phyloP scores from a whole-genome alignment of 2,329 filamentous ascomycete species.

The Claviceps digitariae region DNA sequence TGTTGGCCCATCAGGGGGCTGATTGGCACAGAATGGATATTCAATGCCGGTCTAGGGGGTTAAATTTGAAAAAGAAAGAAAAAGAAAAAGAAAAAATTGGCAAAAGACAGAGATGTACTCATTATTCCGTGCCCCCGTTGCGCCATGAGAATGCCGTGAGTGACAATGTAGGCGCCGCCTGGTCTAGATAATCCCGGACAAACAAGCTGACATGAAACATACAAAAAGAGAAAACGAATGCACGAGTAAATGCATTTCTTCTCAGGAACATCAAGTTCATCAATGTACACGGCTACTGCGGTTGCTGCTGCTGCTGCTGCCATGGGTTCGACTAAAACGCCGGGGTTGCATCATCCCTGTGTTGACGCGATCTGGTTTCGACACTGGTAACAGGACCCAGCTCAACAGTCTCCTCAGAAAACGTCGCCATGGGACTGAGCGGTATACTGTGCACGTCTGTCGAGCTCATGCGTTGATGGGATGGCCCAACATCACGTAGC shows the following conservation, averaged over 20 bases:
- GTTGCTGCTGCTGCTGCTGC: neutral
- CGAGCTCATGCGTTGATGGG: constrained; percentile 16
- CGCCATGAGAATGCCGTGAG: too few relatives aligned
- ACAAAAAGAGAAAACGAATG: neutral
- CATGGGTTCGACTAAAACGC: constrained; percentile 11
- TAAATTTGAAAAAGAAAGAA: too few relatives aligned
- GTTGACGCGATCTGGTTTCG: constrained; percentile 13
- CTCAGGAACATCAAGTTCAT: neutral
- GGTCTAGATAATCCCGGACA: neutral
- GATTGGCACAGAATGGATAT: neutral
- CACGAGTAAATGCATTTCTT: neutral
- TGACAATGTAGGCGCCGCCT: too few relatives aligned
- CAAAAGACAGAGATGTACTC: too few relatives aligned
- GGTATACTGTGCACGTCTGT: constrained; percentile 8
- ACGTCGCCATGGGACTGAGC: constrained; percentile 9
- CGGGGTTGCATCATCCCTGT: constrained; percentile 15
- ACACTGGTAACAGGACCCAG: constrained; percentile 14
- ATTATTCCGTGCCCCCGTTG: too few relatives aligned
- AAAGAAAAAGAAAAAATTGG: too few relatives aligned
- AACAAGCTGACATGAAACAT: too few relatives aligned
- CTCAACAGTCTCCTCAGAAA: constrained; percentile 15
- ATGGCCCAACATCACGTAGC: constrained; percentile 13
- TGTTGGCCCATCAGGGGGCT: too few relatives aligned
- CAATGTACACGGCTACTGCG: neutral
- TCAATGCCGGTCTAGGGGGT: neutral